phyloP scores from a whole-genome alignment of 2,329 filamentous ascomycete genomes.

The Fusarium hainanense region DNA sequence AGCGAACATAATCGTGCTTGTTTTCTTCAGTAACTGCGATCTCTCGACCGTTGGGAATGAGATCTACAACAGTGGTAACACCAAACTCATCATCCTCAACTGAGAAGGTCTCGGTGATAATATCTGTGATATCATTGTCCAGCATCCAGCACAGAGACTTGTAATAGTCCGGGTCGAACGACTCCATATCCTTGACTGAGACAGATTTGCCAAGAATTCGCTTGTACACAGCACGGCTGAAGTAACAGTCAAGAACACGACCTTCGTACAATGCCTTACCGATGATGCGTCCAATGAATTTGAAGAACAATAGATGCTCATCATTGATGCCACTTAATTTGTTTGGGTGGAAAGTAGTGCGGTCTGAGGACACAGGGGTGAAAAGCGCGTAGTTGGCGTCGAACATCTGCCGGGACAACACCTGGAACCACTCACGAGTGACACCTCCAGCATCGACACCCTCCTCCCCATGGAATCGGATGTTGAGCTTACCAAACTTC shows the following conservation, averaged over 20 bases:
- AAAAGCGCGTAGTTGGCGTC: conserved; percentile 98
- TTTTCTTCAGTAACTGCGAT: conserved; percentile 97
- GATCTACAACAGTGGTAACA: conserved; percentile 85
- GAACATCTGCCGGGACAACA: conserved; percentile 97
- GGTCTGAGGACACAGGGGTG: conserved; percentile 94
- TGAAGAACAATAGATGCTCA: conserved; percentile 98
- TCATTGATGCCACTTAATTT: conserved; percentile 93
- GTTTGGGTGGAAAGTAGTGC: conserved; percentile 98
- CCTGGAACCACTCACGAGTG: conserved; percentile 98
- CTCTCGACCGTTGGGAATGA: conserved; percentile 88
- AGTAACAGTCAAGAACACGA: conserved; percentile 96
- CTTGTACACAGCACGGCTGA: conserved; percentile 98
- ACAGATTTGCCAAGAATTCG: conserved; percentile 94
- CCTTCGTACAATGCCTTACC: conserved; percentile 98
- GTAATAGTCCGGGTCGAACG: conserved; percentile 97
- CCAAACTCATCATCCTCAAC: conserved; percentile 95
- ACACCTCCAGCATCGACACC: conserved; percentile 98
- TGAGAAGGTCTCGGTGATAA: conserved; percentile 96
- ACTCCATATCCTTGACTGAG: conserved; percentile 99
- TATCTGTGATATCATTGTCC: conserved; percentile 97
- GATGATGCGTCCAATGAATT: conserved; percentile 98
- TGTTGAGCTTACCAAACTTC: conserved; percentile 98
- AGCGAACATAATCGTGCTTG: conserved; percentile 96
- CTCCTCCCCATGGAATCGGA: conserved; percentile 96
- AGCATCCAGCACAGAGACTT: conserved; percentile 99